Conservation (phyloP, 106 monocot species). For the Xerophyta viscosa region DNA sequence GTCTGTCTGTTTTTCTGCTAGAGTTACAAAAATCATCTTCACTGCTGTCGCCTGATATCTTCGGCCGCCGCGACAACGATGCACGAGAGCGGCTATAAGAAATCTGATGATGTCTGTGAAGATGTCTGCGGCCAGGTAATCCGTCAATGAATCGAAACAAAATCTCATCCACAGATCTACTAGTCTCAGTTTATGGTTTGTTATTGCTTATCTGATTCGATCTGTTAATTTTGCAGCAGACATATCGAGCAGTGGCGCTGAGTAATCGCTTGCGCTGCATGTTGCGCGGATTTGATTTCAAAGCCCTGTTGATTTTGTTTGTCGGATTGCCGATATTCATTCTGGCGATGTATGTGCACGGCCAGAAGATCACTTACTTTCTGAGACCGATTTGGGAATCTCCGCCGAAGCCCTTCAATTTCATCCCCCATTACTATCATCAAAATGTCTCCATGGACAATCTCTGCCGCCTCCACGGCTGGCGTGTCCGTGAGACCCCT, state of each 20-base stretch:
- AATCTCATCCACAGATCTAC: too few relatives aligned
- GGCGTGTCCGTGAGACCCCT: slow-evolving; percentile 69
- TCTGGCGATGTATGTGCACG: slow-evolving; percentile 51
- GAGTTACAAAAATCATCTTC: too few relatives aligned
- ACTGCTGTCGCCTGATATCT: too few relatives aligned
- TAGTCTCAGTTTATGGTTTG: too few relatives aligned
- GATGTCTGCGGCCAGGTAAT: slow-evolving; percentile 75
- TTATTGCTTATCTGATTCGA: not conserved
- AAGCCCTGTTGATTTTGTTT: slow-evolving; percentile 41
- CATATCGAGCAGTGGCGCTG: slow-evolving; percentile 34
- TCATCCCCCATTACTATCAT: slow-evolving; percentile 81
- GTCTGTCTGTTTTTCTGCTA: too few relatives aligned
- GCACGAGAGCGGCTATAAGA: slow-evolving; percentile 44
- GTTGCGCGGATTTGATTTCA: slow-evolving; percentile 59
- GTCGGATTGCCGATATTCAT: slow-evolving; percentile 43
- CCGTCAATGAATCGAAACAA: too few relatives aligned
- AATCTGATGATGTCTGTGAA: slow-evolving; percentile 63
- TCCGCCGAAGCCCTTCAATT: slow-evolving; percentile 73
- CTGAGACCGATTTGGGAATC: slow-evolving; percentile 76
- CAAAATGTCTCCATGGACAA: slow-evolving; percentile 55
- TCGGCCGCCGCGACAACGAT: slow-evolving; percentile 22
- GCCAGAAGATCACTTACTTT: slow-evolving; percentile 86
- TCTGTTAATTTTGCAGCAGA: slow-evolving; percentile 23
- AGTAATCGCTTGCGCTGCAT: slow-evolving; percentile 61
- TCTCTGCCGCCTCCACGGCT: slow-evolving; percentile 79